Base-by-base conservation (phyloP, 83 land plant species). In the Thuja plicata region DNA sequence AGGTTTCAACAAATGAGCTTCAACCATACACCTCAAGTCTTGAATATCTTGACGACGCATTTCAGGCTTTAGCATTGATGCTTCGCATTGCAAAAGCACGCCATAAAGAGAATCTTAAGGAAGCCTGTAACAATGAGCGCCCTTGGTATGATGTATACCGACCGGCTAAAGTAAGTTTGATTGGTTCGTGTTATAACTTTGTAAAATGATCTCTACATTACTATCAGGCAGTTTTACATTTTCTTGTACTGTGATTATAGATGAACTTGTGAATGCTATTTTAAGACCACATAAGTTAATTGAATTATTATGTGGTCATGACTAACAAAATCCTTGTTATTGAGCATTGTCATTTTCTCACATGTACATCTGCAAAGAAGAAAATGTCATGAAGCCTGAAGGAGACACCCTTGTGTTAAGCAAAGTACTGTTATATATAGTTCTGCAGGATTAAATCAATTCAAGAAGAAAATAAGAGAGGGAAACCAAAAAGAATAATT, bases 71-170 rank as follows among this genome's bases (percentile, higher is more conserved):
- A 77, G 87, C 91, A 34, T 38, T 90, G 91, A 90, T 90, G 91
- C 91, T 90, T 24, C 87, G 88, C 30, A 89, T 90, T 85, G 91
- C 91, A 27, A 90, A 90, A 84, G 91, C 91, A 27, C 87, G 91
- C 24, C 91, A 90, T 55, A 90, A 90, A 71, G 91, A 90, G 86
- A 91, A 90, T 34, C 90, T 90, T 45, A 90, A 90, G 87, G 91
- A 90, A 83, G 91, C 91, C 55, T 89, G 89, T 41, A 90, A 90
- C 85, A 91, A 90, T 89, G 91, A 90, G 50, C 88, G 88, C 71
- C 78, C 91, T 62, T 90, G 91, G 91, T 85, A 89, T 60, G 91
- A 90, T 70, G 57, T 45, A 17, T 89, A 85, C n/a, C 77, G 87
- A 38, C 48, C 91, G 21, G 55, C 57, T 27, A 90, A 90, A 91